Evolutionary conservation across 148 eudicot species (phyloP).

Genomic region (Rhododendron ovatum): DNA sequence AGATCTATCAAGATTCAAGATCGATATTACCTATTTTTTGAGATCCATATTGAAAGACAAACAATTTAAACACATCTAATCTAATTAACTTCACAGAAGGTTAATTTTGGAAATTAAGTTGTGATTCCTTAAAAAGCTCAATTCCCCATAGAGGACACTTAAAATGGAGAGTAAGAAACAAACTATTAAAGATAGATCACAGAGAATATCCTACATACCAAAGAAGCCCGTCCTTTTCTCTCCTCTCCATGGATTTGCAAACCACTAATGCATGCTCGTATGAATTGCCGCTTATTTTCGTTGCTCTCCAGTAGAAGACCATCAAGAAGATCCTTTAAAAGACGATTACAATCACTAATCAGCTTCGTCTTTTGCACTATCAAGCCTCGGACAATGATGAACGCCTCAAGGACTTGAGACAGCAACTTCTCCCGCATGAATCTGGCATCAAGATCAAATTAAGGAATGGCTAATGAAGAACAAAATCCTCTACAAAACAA

Average conservation of each 20-base stretch:
- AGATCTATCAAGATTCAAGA: no score
- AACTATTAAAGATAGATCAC: not conserved
- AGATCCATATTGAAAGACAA: no score
- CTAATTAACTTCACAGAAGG: no score
- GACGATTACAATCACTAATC: constrained; percentile 86
- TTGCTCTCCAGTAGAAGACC: constrained; percentile 88
- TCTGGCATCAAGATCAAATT: constrained; percentile 33
- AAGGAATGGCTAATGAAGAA: constrained; percentile 10
- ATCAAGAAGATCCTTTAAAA: constrained; percentile 91
- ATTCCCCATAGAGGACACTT: no score
- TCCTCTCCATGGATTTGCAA: constrained; percentile 86
- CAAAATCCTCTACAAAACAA: constrained; percentile 5
- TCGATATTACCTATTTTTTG: no score
- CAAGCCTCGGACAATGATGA: constrained; percentile 88
- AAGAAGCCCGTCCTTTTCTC: constrained; percentile 74
- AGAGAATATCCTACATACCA: constrained; percentile 42
- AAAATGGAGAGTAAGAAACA: not conserved
- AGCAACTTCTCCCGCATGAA: constrained; percentile 88
- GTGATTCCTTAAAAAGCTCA: no score
- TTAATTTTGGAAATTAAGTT: no score
- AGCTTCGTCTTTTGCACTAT: constrained; percentile 97
- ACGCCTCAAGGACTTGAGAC: constrained; percentile 93
- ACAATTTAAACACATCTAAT: no score
- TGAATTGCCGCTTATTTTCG: constrained; percentile 89
- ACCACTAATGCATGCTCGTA: constrained; percentile 87